A percentile compares a stretch with the other conserved stretches of the same genome.
Conservation (phyloP, 2,329 filamentous ascomycete genomes). For the Geoglossum cookeanum region DNA sequence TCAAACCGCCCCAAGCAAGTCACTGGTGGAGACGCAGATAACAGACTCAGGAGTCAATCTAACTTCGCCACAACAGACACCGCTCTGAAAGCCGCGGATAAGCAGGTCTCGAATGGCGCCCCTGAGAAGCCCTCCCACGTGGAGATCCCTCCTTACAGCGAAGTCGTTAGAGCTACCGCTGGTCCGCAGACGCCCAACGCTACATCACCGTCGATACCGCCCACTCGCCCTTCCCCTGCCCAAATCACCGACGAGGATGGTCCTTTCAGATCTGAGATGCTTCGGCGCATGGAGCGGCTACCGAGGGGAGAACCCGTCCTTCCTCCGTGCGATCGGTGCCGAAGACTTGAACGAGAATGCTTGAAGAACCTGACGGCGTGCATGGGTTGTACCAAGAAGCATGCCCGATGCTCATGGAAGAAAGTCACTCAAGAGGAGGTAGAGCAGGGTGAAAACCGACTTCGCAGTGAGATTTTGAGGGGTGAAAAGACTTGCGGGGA, state of each 20-base stretch:
- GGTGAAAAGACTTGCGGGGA: background rate
- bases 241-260: constrained; percentile 36
- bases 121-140: background rate
- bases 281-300: constrained; percentile 56
- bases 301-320: constrained; percentile 53
- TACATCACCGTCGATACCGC: background rate
- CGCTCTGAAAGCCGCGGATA: background rate
- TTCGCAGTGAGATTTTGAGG: background rate
- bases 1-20: background rate
- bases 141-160: background rate
- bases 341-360: constrained; percentile 61
- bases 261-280: constrained; percentile 45
- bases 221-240: background rate
- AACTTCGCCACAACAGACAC: background rate
- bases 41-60: background rate
- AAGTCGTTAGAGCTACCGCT: background rate
- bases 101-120: background rate
- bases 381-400: constrained; percentile 74
- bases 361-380: constrained; percentile 75
- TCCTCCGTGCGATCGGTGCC: constrained; percentile 73
- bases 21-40: background rate
- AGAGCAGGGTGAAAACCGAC: background rate
- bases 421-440: constrained; percentile 58
- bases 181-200: background rate
- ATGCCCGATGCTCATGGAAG: constrained; percentile 75